Percentiles rank a stretch among this genome's conserved stretches.
Conservation (phyloP, 345 rosid species). For the Pugionium dolabratum region DNA sequence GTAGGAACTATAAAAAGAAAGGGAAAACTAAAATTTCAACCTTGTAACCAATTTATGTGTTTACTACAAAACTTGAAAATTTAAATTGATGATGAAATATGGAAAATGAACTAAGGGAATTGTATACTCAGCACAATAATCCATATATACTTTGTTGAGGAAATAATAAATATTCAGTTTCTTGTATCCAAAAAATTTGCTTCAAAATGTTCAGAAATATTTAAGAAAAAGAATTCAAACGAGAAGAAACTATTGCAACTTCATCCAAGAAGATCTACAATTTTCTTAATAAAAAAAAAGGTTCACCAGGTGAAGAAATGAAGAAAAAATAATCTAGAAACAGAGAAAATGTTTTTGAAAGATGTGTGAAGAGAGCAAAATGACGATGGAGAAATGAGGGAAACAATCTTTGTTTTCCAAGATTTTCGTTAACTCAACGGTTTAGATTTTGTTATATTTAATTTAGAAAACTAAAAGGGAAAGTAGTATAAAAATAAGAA, state of each 20-base stretch:
- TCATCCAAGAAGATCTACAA: background rate
- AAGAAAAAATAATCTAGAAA: background rate
- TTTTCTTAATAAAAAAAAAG: background rate
- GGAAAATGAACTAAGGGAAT: background rate
- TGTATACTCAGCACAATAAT: background rate
- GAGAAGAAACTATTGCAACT: background rate
- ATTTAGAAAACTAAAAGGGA: background rate
- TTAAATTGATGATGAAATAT: background rate
- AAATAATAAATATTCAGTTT: background rate
- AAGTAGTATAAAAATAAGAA: conserved; percentile 10
- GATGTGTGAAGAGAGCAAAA: conserved; percentile 15
- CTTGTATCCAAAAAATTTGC: background rate
- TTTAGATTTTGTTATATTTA: background rate
- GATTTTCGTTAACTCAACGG: conserved; percentile 27
- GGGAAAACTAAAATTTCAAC: no score
- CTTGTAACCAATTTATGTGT: no score
- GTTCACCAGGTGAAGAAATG: background rate
- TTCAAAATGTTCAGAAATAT: background rate
- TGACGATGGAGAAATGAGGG: conserved; percentile 22
- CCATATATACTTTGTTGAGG: background rate
- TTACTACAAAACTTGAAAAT: background rate
- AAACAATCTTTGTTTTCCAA: conserved; percentile 16
- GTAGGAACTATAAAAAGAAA: background rate
- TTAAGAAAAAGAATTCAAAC: background rate
- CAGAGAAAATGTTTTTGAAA: background rate